Evolutionary conservation across 768 basidiomycete species (phyloP).

Genomic region (Pleurotus pulmonarius): DNA sequence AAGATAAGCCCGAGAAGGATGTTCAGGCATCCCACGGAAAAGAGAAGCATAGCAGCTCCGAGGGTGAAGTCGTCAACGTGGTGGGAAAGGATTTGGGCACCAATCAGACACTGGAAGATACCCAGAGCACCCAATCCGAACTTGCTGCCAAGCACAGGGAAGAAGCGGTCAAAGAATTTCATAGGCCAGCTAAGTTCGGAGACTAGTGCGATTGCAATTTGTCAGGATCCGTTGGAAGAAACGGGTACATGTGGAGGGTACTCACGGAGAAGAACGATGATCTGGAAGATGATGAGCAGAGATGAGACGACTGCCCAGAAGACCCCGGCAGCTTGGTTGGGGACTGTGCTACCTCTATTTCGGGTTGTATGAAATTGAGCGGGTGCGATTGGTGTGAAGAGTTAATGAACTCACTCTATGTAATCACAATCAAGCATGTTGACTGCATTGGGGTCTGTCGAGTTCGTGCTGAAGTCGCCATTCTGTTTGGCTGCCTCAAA

Average conservation of each 20-base stretch:
- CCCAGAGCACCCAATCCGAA: constrained; percentile 89
- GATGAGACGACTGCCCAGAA: constrained; percentile 92
- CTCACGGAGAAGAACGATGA: constrained; percentile 60
- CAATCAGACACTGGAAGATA: constrained; percentile 83
- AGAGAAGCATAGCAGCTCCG: constrained; percentile 89
- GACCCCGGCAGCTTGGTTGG: constrained; percentile 84
- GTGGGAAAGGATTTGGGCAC: constrained; percentile 70
- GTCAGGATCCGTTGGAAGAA: background rate
- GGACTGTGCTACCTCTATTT: constrained; percentile 71
- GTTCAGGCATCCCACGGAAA: constrained; percentile 88
- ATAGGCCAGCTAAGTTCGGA: constrained; percentile 83
- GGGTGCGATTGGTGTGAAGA: constrained; percentile 6
- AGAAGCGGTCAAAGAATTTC: constrained; percentile 75
- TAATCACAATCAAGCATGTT: constrained; percentile 63
- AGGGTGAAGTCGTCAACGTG: constrained; percentile 86
- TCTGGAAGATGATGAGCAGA: constrained; percentile 83
- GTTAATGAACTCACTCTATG: constrained; percentile 51
- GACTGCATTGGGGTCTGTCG: constrained; percentile 24
- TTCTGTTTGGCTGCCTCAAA: constrained; percentile 41
- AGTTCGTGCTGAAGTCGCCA: constrained; percentile 13
- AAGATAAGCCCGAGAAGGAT: constrained; percentile 74
- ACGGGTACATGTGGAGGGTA: background rate
- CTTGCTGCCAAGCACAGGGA: constrained; percentile 79
- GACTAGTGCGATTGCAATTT: constrained; percentile 22
- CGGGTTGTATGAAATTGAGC: background rate